These are phyloP conservation scores for Aspergillus udagawae DNA, from an alignment of 2,329 filamentous ascomycete species.

Conservation along the genomic window DNA sequence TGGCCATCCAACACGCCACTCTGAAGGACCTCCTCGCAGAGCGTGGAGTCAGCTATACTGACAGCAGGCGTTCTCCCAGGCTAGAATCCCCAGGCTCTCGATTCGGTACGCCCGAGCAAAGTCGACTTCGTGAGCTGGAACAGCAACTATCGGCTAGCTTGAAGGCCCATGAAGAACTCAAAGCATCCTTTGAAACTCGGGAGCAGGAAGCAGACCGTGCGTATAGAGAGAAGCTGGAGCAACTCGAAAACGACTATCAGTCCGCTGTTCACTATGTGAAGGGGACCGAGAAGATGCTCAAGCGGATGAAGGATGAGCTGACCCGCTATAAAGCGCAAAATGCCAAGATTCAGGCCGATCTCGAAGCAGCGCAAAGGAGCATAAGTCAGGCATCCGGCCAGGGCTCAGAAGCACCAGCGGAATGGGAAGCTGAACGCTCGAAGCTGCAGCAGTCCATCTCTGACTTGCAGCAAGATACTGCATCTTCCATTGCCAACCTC, in stretches of 20 bases:
- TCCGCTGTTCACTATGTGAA: conserved; percentile 97
- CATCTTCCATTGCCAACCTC: conserved; percentile 61
- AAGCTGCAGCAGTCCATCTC: conserved; percentile 66
- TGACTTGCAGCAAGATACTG: conserved; percentile 65
- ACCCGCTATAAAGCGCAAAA: conserved; percentile 87
- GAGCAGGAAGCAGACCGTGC: conserved; percentile 82
- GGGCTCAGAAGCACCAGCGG: conserved; percentile 46
- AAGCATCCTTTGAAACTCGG: conserved; percentile 69
- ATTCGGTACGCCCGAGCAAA: conserved; percentile 73
- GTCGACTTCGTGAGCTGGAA: conserved; percentile 78
- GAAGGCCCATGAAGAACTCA: conserved; percentile 82
- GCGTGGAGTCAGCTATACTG: conserved; percentile 76
- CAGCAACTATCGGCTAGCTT: conserved; percentile 74
- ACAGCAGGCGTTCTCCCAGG: conserved; percentile 63
- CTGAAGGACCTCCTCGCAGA: conserved; percentile 90
- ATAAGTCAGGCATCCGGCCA: conserved; percentile 36
- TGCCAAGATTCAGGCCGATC: conserved; percentile 71
- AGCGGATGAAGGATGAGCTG: conserved; percentile 97
- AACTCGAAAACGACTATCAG: conserved; percentile 95
- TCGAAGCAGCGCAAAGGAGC: conserved; percentile 63
- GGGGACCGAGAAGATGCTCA: conserved; percentile 98
- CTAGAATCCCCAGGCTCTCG: conserved; percentile 70
- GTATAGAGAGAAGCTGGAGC: conserved; percentile 88
- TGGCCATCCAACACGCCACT: conserved; percentile 86
- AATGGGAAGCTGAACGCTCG: conserved; percentile 73